Conservation (phyloP, 139 green algal species). For the Chlorella sp. region DNA sequence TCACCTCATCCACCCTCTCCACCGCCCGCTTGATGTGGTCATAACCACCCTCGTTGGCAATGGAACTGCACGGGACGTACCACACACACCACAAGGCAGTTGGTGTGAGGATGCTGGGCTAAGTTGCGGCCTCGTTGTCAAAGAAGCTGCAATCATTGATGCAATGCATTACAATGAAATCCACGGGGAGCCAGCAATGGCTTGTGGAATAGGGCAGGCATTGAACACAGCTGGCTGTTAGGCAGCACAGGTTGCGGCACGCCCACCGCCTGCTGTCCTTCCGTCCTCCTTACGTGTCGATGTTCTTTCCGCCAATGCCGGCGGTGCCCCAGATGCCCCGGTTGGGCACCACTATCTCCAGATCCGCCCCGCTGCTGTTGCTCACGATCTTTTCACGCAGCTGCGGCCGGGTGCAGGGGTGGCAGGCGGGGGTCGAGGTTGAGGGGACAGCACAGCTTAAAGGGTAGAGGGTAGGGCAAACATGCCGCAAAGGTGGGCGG, state of each 20-base stretch:
- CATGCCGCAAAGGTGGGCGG: too few relatives aligned
- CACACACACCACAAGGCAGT: background rate
- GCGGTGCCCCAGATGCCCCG: constrained; percentile 78
- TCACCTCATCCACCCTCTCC: constrained; percentile 54
- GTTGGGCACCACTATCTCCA: constrained; percentile 61
- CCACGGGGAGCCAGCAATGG: too few relatives aligned
- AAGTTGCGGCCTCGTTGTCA: too few relatives aligned
- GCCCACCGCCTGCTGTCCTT: background rate
- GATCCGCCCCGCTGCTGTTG: constrained; percentile 33
- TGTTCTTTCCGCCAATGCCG: constrained; percentile 72
- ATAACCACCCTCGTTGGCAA: constrained; percentile 54
- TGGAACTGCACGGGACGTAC: constrained; percentile 11
- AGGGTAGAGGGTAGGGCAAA: too few relatives aligned
- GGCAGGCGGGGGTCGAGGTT: background rate
- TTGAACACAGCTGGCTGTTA: too few relatives aligned
- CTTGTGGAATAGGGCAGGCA: too few relatives aligned
- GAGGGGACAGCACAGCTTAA: background rate
- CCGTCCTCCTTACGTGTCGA: constrained; percentile 53
- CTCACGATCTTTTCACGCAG: constrained; percentile 38
- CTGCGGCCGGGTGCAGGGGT: background rate
- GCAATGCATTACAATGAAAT: too few relatives aligned
- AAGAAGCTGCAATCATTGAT: too few relatives aligned
- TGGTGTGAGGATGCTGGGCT: too few relatives aligned
- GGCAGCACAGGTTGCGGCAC: too few relatives aligned
- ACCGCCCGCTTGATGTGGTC: constrained; percentile 37